phyloP scores from a whole-genome alignment of 441 rosid genomes.

The Brassica hybrid region DNA sequence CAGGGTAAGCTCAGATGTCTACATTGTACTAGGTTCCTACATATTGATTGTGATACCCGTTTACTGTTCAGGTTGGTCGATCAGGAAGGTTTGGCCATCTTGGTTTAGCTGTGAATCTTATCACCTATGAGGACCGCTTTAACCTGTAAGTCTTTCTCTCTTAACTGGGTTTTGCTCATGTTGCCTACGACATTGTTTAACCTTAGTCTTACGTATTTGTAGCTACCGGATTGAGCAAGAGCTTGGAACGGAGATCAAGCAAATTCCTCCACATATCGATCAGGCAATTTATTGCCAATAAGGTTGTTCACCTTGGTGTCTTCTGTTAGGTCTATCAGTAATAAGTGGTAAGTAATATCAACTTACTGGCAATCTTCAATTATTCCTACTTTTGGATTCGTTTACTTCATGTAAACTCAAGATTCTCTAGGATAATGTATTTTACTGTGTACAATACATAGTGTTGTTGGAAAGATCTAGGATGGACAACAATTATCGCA shows the following conservation, averaged over 20 bases:
- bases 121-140: conserved; percentile 97
- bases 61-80: conserved; percentile 79
- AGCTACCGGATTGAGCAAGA: conserved; percentile 99
- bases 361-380: neutral
- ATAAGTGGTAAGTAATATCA: conserved; percentile 32
- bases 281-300: conserved; percentile 57
- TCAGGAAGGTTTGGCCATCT: conserved; percentile 99
- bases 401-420: conserved; percentile 8
- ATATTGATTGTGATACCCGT: conserved; percentile 1
- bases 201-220: conserved; percentile 19
- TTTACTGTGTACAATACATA: neutral
- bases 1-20: conserved; percentile 65
- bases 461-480: conserved; percentile 16
- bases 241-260: conserved; percentile 93
- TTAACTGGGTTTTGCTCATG: conserved; percentile 7
- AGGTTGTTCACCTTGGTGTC: neutral
- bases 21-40: conserved; percentile 13
- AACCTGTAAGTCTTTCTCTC: conserved; percentile 63
- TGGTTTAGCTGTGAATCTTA: conserved; percentile 97
- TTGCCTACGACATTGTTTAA: conserved; percentile 17
- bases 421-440: neutral
- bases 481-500: neutral
- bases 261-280: conserved; percentile 97
- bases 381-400: neutral
- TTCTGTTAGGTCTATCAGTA: conserved; percentile 8